Base-by-base conservation (phyloP, 768 basidiomycete species). In the Lentinula boryana region DNA sequence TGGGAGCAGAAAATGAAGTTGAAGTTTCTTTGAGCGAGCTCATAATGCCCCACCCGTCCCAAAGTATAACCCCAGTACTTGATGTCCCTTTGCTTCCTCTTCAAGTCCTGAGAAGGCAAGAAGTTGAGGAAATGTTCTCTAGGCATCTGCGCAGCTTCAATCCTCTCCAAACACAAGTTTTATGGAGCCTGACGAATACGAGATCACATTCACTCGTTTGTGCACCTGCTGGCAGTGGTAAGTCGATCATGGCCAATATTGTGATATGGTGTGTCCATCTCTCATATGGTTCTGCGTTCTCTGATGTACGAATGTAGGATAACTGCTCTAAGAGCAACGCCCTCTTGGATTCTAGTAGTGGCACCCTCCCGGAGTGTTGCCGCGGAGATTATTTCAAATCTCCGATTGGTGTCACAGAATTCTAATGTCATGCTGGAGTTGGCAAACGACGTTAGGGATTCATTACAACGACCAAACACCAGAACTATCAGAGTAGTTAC, bases 141-240 rank as follows among this genome's bases (percentile, higher is more conserved):
- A 68, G 72, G 2, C 78, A 74, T 48, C 63, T 88, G 31, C 76
- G 74, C 23, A 78, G 80, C 33, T 80, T 98, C 69, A 97, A 94
- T 67, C 84, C 86, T 1, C 85, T 97, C 1, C 97, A 99, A 69
- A 92, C 90, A 0, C 96, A 98, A 64, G 77, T 83, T 6, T 91
- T 91, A 70, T 98, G 96, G 93, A 84, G 85, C 43, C 66, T 91
- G 15, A 74, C 87, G 56, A 84, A 87, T 67, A 88, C 91, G 3
- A 75, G 78, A 43, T 70, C 76, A 36, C 91, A 95, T 68, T 71
- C 85, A 2, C 72, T 98, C 33, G 65, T 97, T 10, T 89, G 87
- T 65, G 90, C 87, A 0, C 95, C 96, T 1, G 80, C 85, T 4
- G 85, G 88, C 13, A 84, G 85, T 60, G 95, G 95, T 0, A 97